Percentiles rank a stretch among this genome's conserved stretches.
These are phyloP conservation scores for Hyaloperonospora arabidopsidis DNA, from an alignment of 352 stramenopile genomes.

Conservation along the genomic window DNA sequence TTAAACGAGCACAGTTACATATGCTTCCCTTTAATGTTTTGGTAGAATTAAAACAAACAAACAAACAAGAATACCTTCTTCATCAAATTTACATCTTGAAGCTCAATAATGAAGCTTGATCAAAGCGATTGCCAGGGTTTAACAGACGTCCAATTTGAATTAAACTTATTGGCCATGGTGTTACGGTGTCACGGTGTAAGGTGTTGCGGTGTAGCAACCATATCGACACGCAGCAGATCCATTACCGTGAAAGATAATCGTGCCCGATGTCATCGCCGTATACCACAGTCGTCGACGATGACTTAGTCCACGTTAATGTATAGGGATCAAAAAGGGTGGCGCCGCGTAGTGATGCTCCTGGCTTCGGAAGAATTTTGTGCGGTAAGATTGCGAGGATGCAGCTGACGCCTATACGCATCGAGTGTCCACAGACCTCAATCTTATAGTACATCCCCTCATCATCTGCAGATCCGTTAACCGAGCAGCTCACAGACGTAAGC, in stretches of 20 bases:
- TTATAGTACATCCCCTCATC: conserved; percentile 34
- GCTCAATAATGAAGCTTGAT: too few relatives aligned
- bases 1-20: too few relatives aligned
- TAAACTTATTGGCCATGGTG: too few relatives aligned
- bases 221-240: conserved; percentile 55
- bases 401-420: conserved; percentile 66
- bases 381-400: conserved; percentile 63
- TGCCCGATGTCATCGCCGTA: conserved; percentile 67
- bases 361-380: conserved; percentile 39
- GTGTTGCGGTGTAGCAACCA: too few relatives aligned
- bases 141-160: too few relatives aligned
- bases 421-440: conserved; percentile 75
- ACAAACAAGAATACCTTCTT: too few relatives aligned
- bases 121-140: too few relatives aligned
- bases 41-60: too few relatives aligned
- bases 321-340: conserved; percentile 57
- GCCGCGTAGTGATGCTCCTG: conserved; percentile 54
- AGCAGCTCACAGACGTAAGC: conserved; percentile 47
- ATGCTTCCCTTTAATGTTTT: too few relatives aligned
- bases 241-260: conserved; percentile 62
- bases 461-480: conserved; percentile 6
- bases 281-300: conserved; percentile 58
- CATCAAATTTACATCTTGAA: too few relatives aligned
- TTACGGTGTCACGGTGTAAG: conserved; percentile 63
- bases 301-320: conserved; percentile 50